Evolutionary conservation across 2,329 filamentous ascomycete species (phyloP), one percentile per base, ranked within the genome.

Genomic region (Xylaria sp.): DNA sequence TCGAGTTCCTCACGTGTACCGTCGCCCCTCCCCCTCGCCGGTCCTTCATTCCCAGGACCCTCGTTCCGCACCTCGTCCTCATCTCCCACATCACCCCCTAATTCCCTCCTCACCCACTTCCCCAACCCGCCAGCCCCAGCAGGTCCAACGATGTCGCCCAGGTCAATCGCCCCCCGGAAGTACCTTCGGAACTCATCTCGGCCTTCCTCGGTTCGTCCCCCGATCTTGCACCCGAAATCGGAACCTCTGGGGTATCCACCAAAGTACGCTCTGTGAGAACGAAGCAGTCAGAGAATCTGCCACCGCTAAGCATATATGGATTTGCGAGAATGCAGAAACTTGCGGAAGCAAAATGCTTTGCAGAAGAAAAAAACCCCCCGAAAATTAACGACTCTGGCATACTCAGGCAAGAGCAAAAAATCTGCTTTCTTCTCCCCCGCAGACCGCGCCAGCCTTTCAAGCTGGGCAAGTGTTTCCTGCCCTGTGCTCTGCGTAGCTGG

Each of bases 161-260:
- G 83, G 77, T 97, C 94, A 27, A 96, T 89, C 0, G 93, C 92
- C 7, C 82, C 82, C 66, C 90, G 87, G 81, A 94, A 97, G 80
- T 97, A 97, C 3, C 85, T 81, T 10, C 94, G 84, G 76, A 90
- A 97, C 74, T 96, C 93, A 29, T 97, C 93, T 20, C 94, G 87
- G 4, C 94, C 94, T 55, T 84, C 92, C 2, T 85, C 82, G 0
- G 86, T 85, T 42, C 94, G 89, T 17, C 85, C 83, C 3, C 94
- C 94, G 5, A 97, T 84, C 1, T 87, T 85, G 53, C 89, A 89
- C 4, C 94, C 94, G 74, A 97, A 97, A 57, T 83, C 83, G 69
- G 90, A 90, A 20, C 91, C 93, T 11, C 94, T 90, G 20, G 95
- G 95, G 77, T 97, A 97, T 1, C 94, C 95, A 53, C 95, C 95